Conservation (phyloP, 148 eudicot species). For the Vaccinium myrtillus region DNA sequence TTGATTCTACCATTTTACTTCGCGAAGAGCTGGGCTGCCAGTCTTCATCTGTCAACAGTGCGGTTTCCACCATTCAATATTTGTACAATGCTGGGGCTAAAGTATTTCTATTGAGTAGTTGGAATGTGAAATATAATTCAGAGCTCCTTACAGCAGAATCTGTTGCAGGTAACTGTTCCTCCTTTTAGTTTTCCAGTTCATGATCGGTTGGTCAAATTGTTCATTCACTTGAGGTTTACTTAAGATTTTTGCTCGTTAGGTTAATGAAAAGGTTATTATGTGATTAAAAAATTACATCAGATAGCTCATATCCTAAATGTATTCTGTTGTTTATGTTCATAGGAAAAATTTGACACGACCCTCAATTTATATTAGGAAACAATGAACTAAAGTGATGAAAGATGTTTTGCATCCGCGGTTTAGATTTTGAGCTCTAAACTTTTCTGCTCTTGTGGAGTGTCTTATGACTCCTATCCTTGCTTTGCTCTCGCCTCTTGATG, state of each 20-base stretch:
- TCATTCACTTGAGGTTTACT: neutral
- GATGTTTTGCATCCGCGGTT: neutral
- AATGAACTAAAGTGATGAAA: neutral
- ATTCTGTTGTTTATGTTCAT: neutral
- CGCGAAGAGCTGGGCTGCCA: conserved; percentile 28
- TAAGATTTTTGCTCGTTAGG: neutral
- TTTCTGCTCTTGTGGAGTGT: neutral
- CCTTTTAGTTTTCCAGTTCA: neutral
- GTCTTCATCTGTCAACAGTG: conserved; percentile 30
- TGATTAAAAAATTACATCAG: neutral
- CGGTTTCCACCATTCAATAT: conserved; percentile 54
- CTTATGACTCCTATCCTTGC: neutral
- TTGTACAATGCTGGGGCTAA: conserved; percentile 58
- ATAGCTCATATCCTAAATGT: neutral
- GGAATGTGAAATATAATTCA: conserved; percentile 42
- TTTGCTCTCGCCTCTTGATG: conserved; percentile 14
- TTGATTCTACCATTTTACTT: conserved; percentile 62
- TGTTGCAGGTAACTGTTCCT: conserved; percentile 52
- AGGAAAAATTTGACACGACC: neutral
- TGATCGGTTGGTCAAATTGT: neutral
- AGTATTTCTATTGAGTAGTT: conserved; percentile 57
- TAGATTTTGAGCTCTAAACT: neutral
- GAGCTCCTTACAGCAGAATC: conserved; percentile 37
- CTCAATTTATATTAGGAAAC: neutral
- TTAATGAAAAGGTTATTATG: neutral